These are phyloP conservation scores for Suillus paluster DNA, from an alignment of 768 basidiomycete species.

Conservation along the genomic window DNA sequence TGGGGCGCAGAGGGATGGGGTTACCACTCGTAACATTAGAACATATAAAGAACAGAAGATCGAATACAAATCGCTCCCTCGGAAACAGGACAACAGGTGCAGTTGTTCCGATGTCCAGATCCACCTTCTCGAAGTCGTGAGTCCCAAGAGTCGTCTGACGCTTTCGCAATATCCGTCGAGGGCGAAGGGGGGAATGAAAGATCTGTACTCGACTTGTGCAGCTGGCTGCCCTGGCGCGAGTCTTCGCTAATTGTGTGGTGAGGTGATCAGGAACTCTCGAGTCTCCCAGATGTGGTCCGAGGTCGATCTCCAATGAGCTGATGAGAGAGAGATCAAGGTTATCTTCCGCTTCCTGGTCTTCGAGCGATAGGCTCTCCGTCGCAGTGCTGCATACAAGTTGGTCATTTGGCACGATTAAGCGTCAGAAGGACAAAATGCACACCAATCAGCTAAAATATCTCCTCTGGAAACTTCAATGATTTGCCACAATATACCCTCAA, in stretches of 20 bases:
- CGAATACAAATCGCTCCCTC: constrained; percentile 86
- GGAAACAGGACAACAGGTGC: constrained; percentile 58
- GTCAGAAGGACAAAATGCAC: constrained; percentile 25
- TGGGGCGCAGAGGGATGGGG: constrained; percentile 9
- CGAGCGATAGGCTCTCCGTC: constrained; percentile 57
- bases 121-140: constrained; percentile 41
- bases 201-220: constrained; percentile 46
- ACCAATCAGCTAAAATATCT: constrained; percentile 87
- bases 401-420: background rate
- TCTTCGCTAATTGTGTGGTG: constrained; percentile 67
- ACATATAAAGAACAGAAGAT: constrained; percentile 82
- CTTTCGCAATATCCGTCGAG: constrained; percentile 8
- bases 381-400: constrained; percentile 47
- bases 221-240: constrained; percentile 72
- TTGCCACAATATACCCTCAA: constrained; percentile 87
- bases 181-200: constrained; percentile 17
- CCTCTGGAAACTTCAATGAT: constrained; percentile 81
- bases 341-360: constrained; percentile 77
- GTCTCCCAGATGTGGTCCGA: constrained; percentile 77
- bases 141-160: constrained; percentile 21
- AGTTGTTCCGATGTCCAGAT: constrained; percentile 61
- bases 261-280: constrained; percentile 71
- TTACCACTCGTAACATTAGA: constrained; percentile 66
- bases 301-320: constrained; percentile 75
- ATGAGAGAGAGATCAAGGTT: constrained; percentile 86